A percentile compares a stretch with the other conserved stretches of the same genome.
Conservation (phyloP, 2,329 filamentous ascomycete species). For the Geosmithia putterillii region DNA sequence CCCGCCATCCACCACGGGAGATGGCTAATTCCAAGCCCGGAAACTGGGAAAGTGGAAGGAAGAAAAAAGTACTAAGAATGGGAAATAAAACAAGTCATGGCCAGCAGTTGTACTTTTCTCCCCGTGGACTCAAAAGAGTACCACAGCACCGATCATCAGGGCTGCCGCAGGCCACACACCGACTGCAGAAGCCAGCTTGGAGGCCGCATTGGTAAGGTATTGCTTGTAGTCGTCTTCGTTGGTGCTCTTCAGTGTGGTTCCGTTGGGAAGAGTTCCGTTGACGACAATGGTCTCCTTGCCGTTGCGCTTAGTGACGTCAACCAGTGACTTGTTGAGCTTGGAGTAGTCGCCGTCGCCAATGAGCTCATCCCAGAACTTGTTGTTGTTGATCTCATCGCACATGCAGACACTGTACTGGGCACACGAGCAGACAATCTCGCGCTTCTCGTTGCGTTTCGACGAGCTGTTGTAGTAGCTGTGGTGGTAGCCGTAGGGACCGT, state of each 20-base stretch:
- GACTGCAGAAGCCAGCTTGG: conserved; percentile 20
- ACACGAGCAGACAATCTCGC: conserved; percentile 35
- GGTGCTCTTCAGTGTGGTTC: conserved; percentile 37
- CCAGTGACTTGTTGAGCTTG: conserved; percentile 46
- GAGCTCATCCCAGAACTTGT: conserved; percentile 46
- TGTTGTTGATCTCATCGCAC: conserved; percentile 55
- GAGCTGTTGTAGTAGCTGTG: conserved; percentile 37
- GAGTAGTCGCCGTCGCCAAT: conserved; percentile 53
- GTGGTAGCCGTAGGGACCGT: conserved; percentile 33
- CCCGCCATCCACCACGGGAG: too few relatives aligned
- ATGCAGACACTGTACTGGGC: conserved; percentile 38
- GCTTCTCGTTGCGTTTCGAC: conserved; percentile 23
- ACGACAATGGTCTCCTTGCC: conserved; percentile 53
- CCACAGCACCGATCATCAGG: conserved; percentile 30
- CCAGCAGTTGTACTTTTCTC: not conserved
- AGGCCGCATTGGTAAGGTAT: conserved; percentile 19
- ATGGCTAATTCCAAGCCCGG: too few relatives aligned
- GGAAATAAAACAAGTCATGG: not conserved
- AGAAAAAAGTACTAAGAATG: not conserved
- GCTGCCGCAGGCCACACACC: conserved; percentile 39
- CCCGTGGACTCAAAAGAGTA: conserved; percentile 11
- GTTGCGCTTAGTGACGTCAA: conserved; percentile 48
- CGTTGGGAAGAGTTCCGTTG: conserved; percentile 65
- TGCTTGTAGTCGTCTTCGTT: conserved; percentile 27
- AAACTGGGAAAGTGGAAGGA: not conserved